Conservation (phyloP, 768 basidiomycete genomes). For the Termitomyces titanicus region DNA sequence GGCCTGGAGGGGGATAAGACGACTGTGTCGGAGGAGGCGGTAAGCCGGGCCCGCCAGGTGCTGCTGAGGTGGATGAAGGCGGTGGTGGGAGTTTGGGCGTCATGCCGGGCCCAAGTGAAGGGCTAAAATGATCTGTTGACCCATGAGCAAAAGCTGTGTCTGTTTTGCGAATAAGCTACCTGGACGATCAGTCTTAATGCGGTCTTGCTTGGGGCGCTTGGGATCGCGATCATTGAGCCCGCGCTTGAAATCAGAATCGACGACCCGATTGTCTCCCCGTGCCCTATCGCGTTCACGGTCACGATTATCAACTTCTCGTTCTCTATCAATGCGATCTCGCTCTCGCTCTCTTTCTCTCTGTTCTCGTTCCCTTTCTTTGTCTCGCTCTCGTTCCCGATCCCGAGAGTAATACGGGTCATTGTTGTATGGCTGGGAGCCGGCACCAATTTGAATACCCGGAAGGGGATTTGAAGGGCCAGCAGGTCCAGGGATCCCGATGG, state of each 20-base stretch:
- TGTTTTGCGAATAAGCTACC: slow-evolving; percentile 16
- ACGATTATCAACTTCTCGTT: slow-evolving; percentile 23
- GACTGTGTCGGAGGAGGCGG: slow-evolving; percentile 10
- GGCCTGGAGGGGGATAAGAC: slow-evolving; percentile 12
- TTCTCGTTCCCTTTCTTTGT: slow-evolving; percentile 22
- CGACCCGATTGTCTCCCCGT: slow-evolving; percentile 13
- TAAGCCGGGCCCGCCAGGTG: slow-evolving; percentile 32
- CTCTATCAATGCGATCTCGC: slow-evolving; percentile 25
- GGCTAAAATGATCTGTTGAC: slow-evolving; percentile 33
- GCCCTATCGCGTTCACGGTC: slow-evolving; percentile 18
- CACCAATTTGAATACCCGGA: slow-evolving; percentile 14
- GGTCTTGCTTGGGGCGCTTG: slow-evolving; percentile 53
- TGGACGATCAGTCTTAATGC: slow-evolving; percentile 34
- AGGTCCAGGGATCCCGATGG: slow-evolving; percentile 15
- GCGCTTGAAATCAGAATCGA: slow-evolving; percentile 24
- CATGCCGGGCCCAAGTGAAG: slow-evolving; percentile 32
- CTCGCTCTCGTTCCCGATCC: slow-evolving; percentile 22
- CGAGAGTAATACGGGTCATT: slow-evolving; percentile 20
- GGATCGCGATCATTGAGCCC: slow-evolving; percentile 52
- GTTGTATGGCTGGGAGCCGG: slow-evolving; percentile 14
- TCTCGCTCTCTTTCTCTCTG: slow-evolving; percentile 35
- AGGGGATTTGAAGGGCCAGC: slow-evolving; percentile 15
- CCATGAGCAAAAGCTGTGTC: neutral
- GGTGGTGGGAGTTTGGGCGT: slow-evolving; percentile 37
- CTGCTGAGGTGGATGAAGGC: slow-evolving; percentile 22